Evolutionary conservation across 2,329 filamentous ascomycete genomes (phyloP).

Genomic region (Pseudogymnoascus sp.): DNA sequence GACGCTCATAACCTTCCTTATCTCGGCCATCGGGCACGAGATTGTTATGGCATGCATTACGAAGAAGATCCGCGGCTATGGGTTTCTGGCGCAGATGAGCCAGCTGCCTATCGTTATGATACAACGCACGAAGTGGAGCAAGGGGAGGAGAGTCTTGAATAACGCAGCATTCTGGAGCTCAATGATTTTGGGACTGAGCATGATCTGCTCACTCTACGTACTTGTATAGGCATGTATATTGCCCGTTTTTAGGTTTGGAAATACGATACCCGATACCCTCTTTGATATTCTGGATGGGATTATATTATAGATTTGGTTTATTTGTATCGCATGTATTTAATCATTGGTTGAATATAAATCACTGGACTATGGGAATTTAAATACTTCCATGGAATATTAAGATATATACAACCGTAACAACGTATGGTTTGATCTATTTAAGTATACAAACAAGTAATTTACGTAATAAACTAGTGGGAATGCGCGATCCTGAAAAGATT

Average conservation of each 20-base stretch:
- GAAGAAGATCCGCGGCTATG: conserved; percentile 91
- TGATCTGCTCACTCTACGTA: conserved; percentile 57
- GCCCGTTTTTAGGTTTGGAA: neutral
- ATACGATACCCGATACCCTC: conserved; percentile 1
- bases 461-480: neutral
- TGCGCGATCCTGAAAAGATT: neutral
- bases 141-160: conserved; percentile 68
- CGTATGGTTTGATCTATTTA: neutral
- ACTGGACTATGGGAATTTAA: neutral
- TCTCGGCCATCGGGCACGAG: conserved; percentile 84
- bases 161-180: conserved; percentile 87
- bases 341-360: neutral
- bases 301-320: neutral
- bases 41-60: conserved; percentile 97
- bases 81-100: conserved; percentile 90
- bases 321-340: neutral
- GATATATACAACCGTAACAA: neutral
- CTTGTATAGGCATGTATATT: conserved; percentile 34
- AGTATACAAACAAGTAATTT: neutral
- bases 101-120: conserved; percentile 93
- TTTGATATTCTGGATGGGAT: neutral
- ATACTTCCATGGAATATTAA: neutral
- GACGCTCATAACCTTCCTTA: conserved; percentile 83
- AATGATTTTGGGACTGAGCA: conserved; percentile 77
- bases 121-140: conserved; percentile 71